A percentile compares a stretch with the other conserved stretches of the same genome.
Conservation (phyloP, 2,329 filamentous ascomycete species). For the Monascus ruber region DNA sequence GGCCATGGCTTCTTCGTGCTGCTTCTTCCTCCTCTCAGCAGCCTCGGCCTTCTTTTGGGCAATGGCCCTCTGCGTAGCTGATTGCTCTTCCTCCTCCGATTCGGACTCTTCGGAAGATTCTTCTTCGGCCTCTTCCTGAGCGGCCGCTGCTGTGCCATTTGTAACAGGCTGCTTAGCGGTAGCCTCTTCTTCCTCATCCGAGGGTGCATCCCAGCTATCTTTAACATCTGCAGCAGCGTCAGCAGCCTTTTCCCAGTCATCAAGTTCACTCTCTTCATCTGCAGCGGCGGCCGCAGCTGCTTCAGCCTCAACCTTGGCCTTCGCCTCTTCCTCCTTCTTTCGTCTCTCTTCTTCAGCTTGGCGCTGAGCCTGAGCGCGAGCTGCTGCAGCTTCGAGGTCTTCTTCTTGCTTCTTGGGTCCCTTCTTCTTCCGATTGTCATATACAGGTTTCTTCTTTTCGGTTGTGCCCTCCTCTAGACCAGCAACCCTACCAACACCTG, state of each 20-base stretch:
- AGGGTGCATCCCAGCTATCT: conserved; percentile 78
- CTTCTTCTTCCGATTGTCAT: conserved; percentile 68
- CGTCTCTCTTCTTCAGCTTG: conserved; percentile 45
- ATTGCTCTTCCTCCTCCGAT: conserved; percentile 57
- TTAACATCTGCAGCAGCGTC: conserved; percentile 69
- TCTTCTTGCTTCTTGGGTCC: conserved; percentile 52
- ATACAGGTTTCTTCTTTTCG: conserved; percentile 65
- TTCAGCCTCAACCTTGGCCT: conserved; percentile 69
- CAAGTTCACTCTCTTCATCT: conserved; percentile 41
- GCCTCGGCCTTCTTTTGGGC: conserved; percentile 77
- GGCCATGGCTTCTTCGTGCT: conserved; percentile 81
- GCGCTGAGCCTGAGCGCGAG: conserved; percentile 34
- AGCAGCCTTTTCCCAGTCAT: conserved; percentile 81
- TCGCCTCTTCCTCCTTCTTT: conserved; percentile 59
- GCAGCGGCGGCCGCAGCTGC: conserved; percentile 51
- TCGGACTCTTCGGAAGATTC: conserved; percentile 26
- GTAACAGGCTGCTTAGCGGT: conserved; percentile 38
- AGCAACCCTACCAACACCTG: conserved; percentile 34
- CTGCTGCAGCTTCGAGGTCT: conserved; percentile 40
- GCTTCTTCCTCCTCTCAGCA: conserved; percentile 75
- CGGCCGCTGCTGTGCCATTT: conserved; percentile 10
- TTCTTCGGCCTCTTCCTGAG: conserved; percentile 16
- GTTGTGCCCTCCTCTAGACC: conserved; percentile 34
- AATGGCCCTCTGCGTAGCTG: conserved; percentile 61
- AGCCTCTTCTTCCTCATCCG: conserved; percentile 54